Base-by-base conservation (phyloP, 2,329 filamentous ascomycete genomes). In the Epichloe elymi region DNA sequence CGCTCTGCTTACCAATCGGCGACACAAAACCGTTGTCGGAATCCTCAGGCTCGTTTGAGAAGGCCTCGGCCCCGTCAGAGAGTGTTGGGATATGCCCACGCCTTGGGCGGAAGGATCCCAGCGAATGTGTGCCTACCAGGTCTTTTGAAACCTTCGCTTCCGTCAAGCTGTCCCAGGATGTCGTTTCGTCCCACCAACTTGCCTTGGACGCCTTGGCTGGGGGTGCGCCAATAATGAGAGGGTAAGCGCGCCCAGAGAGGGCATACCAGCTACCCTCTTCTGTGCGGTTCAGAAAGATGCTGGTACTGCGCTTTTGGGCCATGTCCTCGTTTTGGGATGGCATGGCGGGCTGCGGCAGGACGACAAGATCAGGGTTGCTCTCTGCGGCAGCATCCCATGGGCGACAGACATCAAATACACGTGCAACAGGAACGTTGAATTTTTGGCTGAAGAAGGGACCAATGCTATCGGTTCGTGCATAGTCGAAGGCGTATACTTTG, bases 251-350 rank as follows among this genome's bases (percentile, higher is more conserved):
- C 52, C 94, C 91, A 1, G 91, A 96, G 68, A 97, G 77, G 35
- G 90, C 93, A 65, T 91, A 98, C 89, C 91, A 97, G 54, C 86
- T 86, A 33, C 90, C 91, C n/a, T 75, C 73, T 51, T 86, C 80
- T 2, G 90, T 96, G 58, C 84, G 85, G 63, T 96, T 95, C 53
- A 97, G 76, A 61, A 93, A 95, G 0, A 96, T 82, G 51, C 79
- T 82, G 54, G 78, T 75, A 55, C 74, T 76, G 35, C 82, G 74
- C 45, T 77, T 73, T 37, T 75, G 71, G 26, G 69, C 70, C 15
- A 69, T 68, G 2, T 70, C 65, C n/a, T 74, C 70, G 48, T 79
- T 72, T 17, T 70, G 68, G 3, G 70, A 64, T 2, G 77, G 83
- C 58, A 87, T 81, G 20, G 81, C 72, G 0, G 93, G 93, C 62